phyloP scores from a whole-genome alignment of 2,329 filamentous ascomycete genomes.

The Teratosphaeriaceae sp. region DNA sequence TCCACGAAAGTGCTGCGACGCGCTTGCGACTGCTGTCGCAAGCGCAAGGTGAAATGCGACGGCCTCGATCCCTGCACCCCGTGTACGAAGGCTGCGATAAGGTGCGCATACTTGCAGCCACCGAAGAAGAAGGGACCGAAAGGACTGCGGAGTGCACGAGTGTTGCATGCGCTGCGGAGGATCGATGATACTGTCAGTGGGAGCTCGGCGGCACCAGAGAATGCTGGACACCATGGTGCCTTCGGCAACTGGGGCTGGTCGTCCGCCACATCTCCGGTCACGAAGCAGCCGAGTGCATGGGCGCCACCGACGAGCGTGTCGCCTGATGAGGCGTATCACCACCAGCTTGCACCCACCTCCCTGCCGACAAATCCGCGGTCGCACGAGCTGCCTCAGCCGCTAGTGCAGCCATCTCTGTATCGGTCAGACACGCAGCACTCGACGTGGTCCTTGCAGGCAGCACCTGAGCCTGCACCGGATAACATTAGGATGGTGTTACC shows the following conservation, averaged over 20 bases:
- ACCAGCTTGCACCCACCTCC: constrained; percentile 14
- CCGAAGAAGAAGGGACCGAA: constrained; percentile 33
- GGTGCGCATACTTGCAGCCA: constrained; percentile 30
- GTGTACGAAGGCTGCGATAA: constrained; percentile 29
- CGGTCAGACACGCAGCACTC: constrained; percentile 7
- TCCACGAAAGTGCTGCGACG: constrained; percentile 22
- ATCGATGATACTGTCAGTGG: constrained; percentile 26
- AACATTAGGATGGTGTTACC: constrained; percentile 3
- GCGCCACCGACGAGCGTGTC: constrained; percentile 15
- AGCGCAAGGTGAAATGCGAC: constrained; percentile 31
- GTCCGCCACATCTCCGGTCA: constrained; percentile 9
- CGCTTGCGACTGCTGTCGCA: constrained; percentile 32
- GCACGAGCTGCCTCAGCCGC: constrained; percentile 8
- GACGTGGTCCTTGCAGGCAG: constrained; percentile 15
- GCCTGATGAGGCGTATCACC: constrained; percentile 18
- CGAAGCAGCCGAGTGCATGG: constrained; percentile 7
- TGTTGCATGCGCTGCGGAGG: constrained; percentile 27
- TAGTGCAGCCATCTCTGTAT: constrained; percentile 5
- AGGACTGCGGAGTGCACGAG: constrained; percentile 27
- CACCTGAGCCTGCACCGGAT: constrained; percentile 13
- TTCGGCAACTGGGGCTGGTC: constrained; percentile 27
- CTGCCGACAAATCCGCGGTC: constrained; percentile 8
- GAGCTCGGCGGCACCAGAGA: constrained; percentile 19
- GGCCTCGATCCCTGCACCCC: constrained; percentile 28
- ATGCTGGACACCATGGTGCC: constrained; percentile 15